Conservation (phyloP, 202 grass and related monocot genomes). For the Hordeum pubiflorum region DNA sequence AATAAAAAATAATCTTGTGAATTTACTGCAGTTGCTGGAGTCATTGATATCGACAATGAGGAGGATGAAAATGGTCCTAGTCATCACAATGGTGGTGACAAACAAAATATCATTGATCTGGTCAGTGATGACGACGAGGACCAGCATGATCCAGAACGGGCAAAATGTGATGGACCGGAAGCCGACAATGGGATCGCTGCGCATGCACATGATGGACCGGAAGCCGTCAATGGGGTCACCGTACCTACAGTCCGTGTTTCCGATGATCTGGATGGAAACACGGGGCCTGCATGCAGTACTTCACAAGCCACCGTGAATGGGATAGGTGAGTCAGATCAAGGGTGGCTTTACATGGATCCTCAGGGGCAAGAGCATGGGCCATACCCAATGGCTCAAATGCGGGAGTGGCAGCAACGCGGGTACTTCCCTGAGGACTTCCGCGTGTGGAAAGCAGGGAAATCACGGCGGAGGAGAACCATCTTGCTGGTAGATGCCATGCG, state of each 20-base stretch:
- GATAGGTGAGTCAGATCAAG: not conserved
- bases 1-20: slow-evolving; percentile 7
- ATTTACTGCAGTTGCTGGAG: slow-evolving; percentile 20
- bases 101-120: slow-evolving; percentile 15
- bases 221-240: not conserved
- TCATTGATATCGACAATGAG: slow-evolving; percentile 9
- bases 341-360: slow-evolving; percentile 63
- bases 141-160: not conserved
- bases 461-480: slow-evolving; percentile 22
- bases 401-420: slow-evolving; percentile 22
- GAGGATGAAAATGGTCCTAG: slow-evolving; percentile 2
- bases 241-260: not conserved
- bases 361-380: slow-evolving; percentile 39
- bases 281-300: not conserved
- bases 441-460: slow-evolving; percentile 50
- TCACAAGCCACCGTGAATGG: not conserved
- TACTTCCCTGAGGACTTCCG: slow-evolving; percentile 47
- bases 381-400: slow-evolving; percentile 33
- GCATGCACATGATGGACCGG: not conserved
- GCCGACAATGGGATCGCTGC: not conserved
- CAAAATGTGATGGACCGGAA: not conserved
- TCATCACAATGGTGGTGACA: not conserved
- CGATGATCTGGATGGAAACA: not conserved
- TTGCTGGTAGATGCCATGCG: slow-evolving; percentile 39
- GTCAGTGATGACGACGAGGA: slow-evolving; percentile 25